phyloP scores from a whole-genome alignment of 1,284 basidiomycete species.

The Leccinum pallidistipes region DNA sequence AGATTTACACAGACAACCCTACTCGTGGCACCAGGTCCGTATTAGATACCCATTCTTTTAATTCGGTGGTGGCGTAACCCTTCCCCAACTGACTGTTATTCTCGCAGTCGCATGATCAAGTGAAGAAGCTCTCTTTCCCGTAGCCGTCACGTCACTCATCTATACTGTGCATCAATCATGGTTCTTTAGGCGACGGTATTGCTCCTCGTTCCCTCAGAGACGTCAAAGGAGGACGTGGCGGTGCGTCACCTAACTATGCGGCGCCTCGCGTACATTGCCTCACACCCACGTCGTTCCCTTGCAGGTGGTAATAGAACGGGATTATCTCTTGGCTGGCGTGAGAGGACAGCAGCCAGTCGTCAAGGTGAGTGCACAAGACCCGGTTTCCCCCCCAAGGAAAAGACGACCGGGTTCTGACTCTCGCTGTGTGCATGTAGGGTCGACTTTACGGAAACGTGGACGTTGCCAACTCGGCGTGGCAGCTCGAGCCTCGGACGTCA shows the following conservation, averaged over 20 bases:
- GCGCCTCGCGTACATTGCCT: conserved; percentile 3
- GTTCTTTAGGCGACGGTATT: conserved; percentile 69
- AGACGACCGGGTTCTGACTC: conserved; percentile 2
- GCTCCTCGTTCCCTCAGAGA: conserved; percentile 67
- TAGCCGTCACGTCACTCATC: conserved; percentile 12
- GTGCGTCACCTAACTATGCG: conserved; percentile 41
- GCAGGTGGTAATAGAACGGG: conserved; percentile 69
- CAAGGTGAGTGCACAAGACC: conserved; percentile 48
- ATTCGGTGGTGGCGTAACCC: conserved; percentile 18
- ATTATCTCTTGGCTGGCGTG: conserved; percentile 69
- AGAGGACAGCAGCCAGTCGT: conserved; percentile 65
- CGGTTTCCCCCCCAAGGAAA: neutral
- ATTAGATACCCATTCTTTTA: neutral
- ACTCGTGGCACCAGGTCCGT: conserved; percentile 64
- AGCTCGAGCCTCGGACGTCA: conserved; percentile 64
- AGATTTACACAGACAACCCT: conserved; percentile 45
- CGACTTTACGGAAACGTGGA: conserved; percentile 68
- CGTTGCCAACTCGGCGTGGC: conserved; percentile 65
- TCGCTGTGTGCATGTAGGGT: conserved; percentile 45
- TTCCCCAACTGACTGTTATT: conserved; percentile 20
- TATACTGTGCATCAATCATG: conserved; percentile 18
- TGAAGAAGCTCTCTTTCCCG: conserved; percentile 28
- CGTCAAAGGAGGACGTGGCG: conserved; percentile 65
- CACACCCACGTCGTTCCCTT: neutral
- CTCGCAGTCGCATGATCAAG: conserved; percentile 64